These are phyloP conservation scores for Halocafeteria seosinensis DNA, from an alignment of 108 stramenopile genomes.

Conservation along the genomic window DNA sequence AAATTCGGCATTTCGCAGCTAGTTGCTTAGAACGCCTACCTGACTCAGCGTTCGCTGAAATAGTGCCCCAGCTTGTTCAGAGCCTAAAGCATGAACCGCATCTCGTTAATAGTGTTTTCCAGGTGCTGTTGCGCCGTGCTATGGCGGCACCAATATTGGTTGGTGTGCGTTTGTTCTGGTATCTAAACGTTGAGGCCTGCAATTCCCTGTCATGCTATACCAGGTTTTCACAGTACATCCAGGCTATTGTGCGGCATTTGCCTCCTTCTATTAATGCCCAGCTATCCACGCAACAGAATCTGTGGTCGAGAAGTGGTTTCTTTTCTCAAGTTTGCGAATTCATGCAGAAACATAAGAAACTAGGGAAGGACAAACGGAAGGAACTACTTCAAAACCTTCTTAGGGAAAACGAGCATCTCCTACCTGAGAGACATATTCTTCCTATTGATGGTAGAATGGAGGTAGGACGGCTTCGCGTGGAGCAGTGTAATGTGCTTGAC, in stretches of 20 bases:
- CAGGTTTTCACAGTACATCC: not conserved
- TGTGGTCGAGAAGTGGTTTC: not conserved
- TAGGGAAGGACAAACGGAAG: not conserved
- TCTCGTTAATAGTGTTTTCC: not conserved
- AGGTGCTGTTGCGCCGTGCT: constrained; percentile 2
- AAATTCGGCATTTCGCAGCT: constrained; percentile 3
- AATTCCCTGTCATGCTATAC: not conserved
- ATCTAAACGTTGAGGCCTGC: constrained; percentile 2
- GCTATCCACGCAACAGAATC: not conserved
- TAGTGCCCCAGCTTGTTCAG: constrained; percentile 17
- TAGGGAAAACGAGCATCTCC: not conserved
- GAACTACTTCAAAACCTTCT: not conserved
- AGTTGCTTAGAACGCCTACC: not conserved
- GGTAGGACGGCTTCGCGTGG: not conserved
- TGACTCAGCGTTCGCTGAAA: constrained; percentile 4
- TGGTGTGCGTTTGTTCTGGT: constrained; percentile 11
- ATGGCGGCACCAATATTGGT: not conserved
- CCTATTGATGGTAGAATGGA: not conserved
- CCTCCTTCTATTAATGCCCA: not conserved
- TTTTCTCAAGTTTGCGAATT: not conserved
- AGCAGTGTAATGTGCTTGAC: not conserved
- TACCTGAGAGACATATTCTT: not conserved
- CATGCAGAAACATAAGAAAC: not conserved
- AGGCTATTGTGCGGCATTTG: not conserved
- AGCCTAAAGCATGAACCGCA: constrained; percentile 7